Conservation (phyloP, 306 rosid species). For the Rubus parviflorus region DNA sequence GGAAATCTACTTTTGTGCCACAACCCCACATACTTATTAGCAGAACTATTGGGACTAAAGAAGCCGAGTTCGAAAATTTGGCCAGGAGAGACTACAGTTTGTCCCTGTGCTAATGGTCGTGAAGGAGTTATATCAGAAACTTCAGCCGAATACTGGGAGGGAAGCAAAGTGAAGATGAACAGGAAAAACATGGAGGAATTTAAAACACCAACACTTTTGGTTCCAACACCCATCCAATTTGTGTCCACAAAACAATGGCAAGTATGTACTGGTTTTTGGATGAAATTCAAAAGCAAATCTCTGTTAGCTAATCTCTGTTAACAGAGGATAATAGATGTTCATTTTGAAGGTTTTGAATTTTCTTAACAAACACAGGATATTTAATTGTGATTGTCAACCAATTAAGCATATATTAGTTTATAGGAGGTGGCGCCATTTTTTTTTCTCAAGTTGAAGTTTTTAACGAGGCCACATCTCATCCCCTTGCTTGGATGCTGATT, state of each 20-base stretch:
- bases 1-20: conserved; percentile 34
- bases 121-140: conserved; percentile 15
- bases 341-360: too few relatives aligned
- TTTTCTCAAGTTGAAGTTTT: too few relatives aligned
- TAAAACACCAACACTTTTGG: background rate
- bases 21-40: conserved; percentile 37
- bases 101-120: background rate
- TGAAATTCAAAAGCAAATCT: too few relatives aligned
- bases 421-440: too few relatives aligned
- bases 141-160: background rate
- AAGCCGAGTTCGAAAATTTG: conserved; percentile 41
- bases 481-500: too few relatives aligned
- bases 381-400: too few relatives aligned
- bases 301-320: too few relatives aligned
- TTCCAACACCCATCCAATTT: background rate
- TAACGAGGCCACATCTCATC: too few relatives aligned
- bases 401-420: too few relatives aligned
- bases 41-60: conserved; percentile 37
- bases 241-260: background rate
- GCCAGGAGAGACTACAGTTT: conserved; percentile 20
- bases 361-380: too few relatives aligned
- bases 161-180: background rate
- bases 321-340: too few relatives aligned
- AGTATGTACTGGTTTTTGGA: background rate
- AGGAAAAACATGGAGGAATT: background rate